Base-by-base conservation (phyloP, 495 filamentous ascomycete species). In the Lindgomyces ingoldianus region DNA sequence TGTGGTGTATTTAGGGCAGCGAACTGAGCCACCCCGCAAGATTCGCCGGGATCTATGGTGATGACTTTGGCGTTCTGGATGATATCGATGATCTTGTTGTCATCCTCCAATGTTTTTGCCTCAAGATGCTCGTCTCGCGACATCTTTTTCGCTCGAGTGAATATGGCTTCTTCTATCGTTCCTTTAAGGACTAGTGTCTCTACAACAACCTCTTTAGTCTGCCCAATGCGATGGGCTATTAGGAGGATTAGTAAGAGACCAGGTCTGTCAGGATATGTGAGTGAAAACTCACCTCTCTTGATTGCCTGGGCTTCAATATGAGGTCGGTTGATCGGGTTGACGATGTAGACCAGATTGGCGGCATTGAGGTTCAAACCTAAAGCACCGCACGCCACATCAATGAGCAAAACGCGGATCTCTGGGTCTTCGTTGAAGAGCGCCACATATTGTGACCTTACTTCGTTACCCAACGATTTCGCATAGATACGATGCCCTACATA, bases 271-370 rank as follows among this genome's bases (percentile, higher is more conserved):
- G n/a, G n/a, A n/a, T n/a, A n/a, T n/a, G n/a, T n/a, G n/a, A n/a
- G n/a, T n/a, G n/a, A n/a, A 39, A 39, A 39, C 33, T 39, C 14
- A 39, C 33, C 33, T 68, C 93, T 88, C 66, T 93, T 96, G 65
- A 97, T 89, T 2, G 93, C 93, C 73, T 98, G 93, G 2, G 89
- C 91, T 70, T 96, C 90, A 8, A 96, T 83, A 61, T 89, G 87
- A 0, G 91, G 90, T 51, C 90, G 89, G 76, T 94, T 87, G 27
- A 94, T 89, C 0, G 93, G 93, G 60, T 91, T 95, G 62, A 96
- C 81, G 68, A 98, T 96, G 78, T 89, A 95, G n/a, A 97, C 87
- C 0, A 93, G 81, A 0, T 87, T 91, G 3, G 94, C 93, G 30
- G 84, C 84, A 21, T 84, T 84, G 70, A 97, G 84, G 67, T 96